Base-by-base conservation (phyloP, 345 rosid species). In the Pseudoturritis turrita region DNA sequence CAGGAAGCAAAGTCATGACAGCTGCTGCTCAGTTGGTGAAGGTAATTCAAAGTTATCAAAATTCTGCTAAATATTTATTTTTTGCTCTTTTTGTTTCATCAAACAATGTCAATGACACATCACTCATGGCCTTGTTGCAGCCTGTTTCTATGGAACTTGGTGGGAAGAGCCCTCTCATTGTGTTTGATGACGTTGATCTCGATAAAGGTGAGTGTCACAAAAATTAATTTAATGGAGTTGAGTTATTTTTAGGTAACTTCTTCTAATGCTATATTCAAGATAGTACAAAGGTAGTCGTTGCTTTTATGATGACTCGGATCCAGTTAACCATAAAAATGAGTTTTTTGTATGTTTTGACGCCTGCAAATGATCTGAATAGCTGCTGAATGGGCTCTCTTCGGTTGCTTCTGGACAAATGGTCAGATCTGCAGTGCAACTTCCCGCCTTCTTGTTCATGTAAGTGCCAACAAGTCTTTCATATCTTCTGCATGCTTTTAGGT, bases 361-460 rank as follows among this genome's bases (percentile, higher is more conserved):
- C 35, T 56, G 60, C 55, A 29, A 23, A 62, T 66, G 62, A 70
- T 62, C 47, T 62, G 23, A 49, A 79, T 78, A 94, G 97, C 96
- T 81, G 96, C 85, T 76, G 97, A 94, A 60, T 94, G 98, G 87
- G 84, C 88, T 54, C 67, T 78, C 40, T 89, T 94, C 69, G 97
- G 97, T 66, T 91, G 97, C 93, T 94, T 94, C 77, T 89, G 96
- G 89, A 94, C 96, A 69, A 91, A 89, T 81, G 97, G 98, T 58
- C 97, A 94, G 78, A 94, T 94, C 65, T 91, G 98, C 74, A 89
- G 97, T 79, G 98, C 98, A 72, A 94, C 98, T 76, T 94, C 98
- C 44, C 95, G 98, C 13, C 91, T 94, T 66, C 77, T 91, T 71
- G 88, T 94, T 65, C 98, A 87, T 80, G 97, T 88, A 78, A 85